These are phyloP conservation scores for Bipolaris sorokiniana DNA, from an alignment of 2,329 filamentous ascomycete genomes.

Conservation along the genomic window DNA sequence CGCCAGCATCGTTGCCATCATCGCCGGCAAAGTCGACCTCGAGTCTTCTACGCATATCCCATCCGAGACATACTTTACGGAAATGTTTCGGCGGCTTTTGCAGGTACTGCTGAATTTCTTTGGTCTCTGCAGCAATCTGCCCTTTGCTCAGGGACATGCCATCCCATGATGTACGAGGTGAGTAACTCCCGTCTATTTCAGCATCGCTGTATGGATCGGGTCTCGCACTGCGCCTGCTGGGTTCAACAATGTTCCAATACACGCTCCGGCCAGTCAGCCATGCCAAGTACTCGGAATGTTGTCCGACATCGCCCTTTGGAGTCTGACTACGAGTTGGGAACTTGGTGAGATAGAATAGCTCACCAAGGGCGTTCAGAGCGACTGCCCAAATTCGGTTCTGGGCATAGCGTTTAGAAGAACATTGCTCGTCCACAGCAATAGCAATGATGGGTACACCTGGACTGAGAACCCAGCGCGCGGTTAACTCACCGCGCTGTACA, in stretches of 20 bases:
- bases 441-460: conserved; percentile 91
- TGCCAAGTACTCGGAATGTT: conserved; percentile 66
- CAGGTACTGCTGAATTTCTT: conserved; percentile 80
- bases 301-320: conserved; percentile 57
- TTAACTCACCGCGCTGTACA: conserved; percentile 75
- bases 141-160: conserved; percentile 72
- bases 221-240: conserved; percentile 73
- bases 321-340: conserved; percentile 64
- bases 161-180: conserved; percentile 77
- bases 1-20: conserved; percentile 76
- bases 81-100: conserved; percentile 77
- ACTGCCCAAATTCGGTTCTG: conserved; percentile 85
- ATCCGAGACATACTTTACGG: conserved; percentile 76
- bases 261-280: conserved; percentile 82
- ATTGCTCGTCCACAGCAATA: conserved; percentile 82
- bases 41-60: conserved; percentile 88
- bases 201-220: conserved; percentile 75
- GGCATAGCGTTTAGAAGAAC: conserved; percentile 71
- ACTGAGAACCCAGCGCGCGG: conserved; percentile 86
- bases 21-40: conserved; percentile 90
- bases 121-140: conserved; percentile 76
- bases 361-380: conserved; percentile 89
- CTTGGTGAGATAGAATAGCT: conserved; percentile 83
- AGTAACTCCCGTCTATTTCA: conserved; percentile 72
- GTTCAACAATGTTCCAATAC: conserved; percentile 81